Conservation (phyloP, 768 basidiomycete species). For the Serendipita indica region DNA sequence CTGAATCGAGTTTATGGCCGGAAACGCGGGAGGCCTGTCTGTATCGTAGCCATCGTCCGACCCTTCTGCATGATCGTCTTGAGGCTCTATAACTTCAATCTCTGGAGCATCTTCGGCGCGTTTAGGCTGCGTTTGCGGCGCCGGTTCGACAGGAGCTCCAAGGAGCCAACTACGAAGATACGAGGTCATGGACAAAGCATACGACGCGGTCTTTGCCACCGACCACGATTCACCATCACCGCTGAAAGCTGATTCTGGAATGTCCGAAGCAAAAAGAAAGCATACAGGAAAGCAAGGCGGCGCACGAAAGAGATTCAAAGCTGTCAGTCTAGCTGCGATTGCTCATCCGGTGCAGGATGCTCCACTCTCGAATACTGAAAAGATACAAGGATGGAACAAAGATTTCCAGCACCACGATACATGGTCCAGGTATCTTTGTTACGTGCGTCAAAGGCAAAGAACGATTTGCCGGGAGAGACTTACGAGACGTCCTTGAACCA, state of each 20-base stretch:
- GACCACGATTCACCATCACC: background rate
- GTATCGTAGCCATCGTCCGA: conserved; percentile 8
- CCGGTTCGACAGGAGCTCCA: background rate
- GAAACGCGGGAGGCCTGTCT: conserved; percentile 23
- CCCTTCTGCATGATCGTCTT: background rate
- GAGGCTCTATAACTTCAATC: conserved; percentile 1
- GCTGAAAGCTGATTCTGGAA: background rate
- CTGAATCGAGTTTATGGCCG: conserved; percentile 23
- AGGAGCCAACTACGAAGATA: conserved; percentile 6
- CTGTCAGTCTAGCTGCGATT: background rate
- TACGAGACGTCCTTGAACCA: background rate
- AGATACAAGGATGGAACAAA: background rate
- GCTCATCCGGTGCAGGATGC: background rate
- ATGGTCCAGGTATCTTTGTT: background rate
- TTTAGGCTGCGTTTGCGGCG: background rate
- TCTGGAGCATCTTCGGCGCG: background rate
- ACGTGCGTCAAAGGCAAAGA: conserved; percentile 8
- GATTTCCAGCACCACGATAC: background rate
- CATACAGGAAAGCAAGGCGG: background rate
- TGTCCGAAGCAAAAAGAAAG: conserved; percentile 4
- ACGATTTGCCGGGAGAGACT: background rate
- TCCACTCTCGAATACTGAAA: background rate
- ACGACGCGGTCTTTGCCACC: background rate
- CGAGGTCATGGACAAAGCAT: conserved; percentile 1
- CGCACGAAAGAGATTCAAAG: background rate